Evolutionary conservation across 1,284 basidiomycete species (phyloP).

Genomic region (Coriolopsis trogii): DNA sequence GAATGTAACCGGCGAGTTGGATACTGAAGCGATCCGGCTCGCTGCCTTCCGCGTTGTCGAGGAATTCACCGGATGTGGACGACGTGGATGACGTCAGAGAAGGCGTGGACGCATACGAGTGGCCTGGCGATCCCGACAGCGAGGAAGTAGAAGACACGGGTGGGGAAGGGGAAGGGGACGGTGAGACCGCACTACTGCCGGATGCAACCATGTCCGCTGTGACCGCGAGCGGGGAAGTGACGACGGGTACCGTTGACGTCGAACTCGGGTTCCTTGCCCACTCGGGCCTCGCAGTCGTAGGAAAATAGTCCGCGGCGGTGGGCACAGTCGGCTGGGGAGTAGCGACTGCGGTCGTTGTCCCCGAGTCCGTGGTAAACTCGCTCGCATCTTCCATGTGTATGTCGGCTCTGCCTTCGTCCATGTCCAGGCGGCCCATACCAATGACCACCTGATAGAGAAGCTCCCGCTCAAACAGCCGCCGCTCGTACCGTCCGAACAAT

Average conservation of each 20-base stretch:
- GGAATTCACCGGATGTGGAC: conserved; percentile 22
- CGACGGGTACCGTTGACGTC: conserved; percentile 2
- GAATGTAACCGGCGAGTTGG: background rate
- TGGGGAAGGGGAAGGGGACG: conserved; percentile 18
- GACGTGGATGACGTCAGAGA: conserved; percentile 29
- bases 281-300: conserved; percentile 20
- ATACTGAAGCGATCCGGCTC: conserved; percentile 11
- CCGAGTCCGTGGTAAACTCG: conserved; percentile 34
- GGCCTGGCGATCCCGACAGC: conserved; percentile 17
- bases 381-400: conserved; percentile 21
- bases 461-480: conserved; percentile 75
- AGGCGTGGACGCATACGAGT: conserved; percentile 22
- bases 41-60: conserved; percentile 8
- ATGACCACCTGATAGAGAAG: conserved; percentile 85
- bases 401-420: conserved; percentile 20
- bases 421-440: conserved; percentile 82
- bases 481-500: conserved; percentile 57
- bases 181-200: conserved; percentile 11
- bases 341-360: conserved; percentile 21
- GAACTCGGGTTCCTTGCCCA: background rate
- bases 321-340: conserved; percentile 17
- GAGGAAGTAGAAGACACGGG: conserved; percentile 24
- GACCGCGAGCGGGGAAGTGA: conserved; percentile 9
- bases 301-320: conserved; percentile 27
- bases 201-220: conserved; percentile 5